Evolutionary conservation across 129 eudicot species (phyloP), one percentile per base, ranked within the genome.

Genomic region (Saussurea involucrata): DNA sequence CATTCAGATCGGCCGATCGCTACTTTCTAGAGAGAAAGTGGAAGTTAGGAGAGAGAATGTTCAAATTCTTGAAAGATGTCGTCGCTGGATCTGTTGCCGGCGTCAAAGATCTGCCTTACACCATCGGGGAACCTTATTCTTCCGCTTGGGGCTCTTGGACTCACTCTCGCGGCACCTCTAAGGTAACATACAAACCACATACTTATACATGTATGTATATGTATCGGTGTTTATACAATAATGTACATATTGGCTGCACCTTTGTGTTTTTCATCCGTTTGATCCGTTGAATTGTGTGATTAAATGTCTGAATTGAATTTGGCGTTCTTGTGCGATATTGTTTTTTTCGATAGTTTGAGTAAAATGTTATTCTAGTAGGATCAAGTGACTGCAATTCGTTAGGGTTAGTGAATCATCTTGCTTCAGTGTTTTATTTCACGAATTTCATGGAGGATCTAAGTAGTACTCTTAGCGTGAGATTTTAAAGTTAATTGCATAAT

Each of bases 111-210:
- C 88, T 95, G 74, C 97, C 97, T 6, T 91, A 95, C 86, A 95
- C 85, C 81, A 87, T 95, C 78, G 98, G 96, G 17, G 97, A 95
- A 80, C 98, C 98, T 34, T 91, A 95, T 77, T 91, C 97, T 46
- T 89, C 94, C 67, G 90, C 98, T 69, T 95, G 96, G 98, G 98
- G 94, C 70, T 95, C 97, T 12, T 95, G 96, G 98, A 83, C 83
- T 76, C 98, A 95, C 85, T 85, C 78, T 33, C 93, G 89, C 24
- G 98, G 96, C 90, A 87, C 96, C 33, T 89, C 96, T 73, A 95
- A 92, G 93, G 97, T 89, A 67, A 34, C 72, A 27, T 64, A 60
- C 24, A 75, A 53, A 53, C 21, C 5, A 53, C 28, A 21, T 74
- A n/a, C 33, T 49, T 36, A 17, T 29, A 4, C 33, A 69, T 24